phyloP scores from a whole-genome alignment of 805 yeast species.

The Hanseniaspora osmophila region DNA sequence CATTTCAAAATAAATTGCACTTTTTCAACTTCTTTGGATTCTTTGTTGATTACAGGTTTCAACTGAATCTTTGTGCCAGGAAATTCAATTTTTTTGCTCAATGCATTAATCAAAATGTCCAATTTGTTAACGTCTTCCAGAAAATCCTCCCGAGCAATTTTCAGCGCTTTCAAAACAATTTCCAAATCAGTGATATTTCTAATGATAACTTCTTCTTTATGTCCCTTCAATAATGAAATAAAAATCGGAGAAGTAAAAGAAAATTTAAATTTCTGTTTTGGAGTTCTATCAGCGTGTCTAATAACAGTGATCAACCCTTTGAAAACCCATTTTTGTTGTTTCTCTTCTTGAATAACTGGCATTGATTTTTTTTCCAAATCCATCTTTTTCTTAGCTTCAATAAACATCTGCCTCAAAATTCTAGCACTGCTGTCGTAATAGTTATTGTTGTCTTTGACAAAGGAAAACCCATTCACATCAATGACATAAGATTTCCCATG shows the following conservation, averaged over 20 bases:
- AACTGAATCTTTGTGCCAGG: slow-evolving; percentile 96
- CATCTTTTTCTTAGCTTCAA: slow-evolving; percentile 41
- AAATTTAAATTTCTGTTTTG: slow-evolving; percentile 93
- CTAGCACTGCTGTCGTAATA: slow-evolving; percentile 77
- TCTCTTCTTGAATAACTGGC: slow-evolving; percentile 21
- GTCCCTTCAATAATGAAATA: slow-evolving; percentile 78
- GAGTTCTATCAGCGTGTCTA: slow-evolving; percentile 97
- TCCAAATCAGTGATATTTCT: slow-evolving; percentile 76
- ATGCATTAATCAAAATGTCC: slow-evolving; percentile 61
- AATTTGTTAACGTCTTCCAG: slow-evolving; percentile 74
- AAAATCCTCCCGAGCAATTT: slow-evolving; percentile 61
- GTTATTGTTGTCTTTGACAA: slow-evolving; percentile 79
- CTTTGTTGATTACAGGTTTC: slow-evolving; percentile 66
- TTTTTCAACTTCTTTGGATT: slow-evolving; percentile 63
- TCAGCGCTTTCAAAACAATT: slow-evolving; percentile 74
- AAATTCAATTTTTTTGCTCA: slow-evolving; percentile 74
- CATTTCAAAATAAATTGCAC: slow-evolving; percentile 92
- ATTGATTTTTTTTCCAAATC: slow-evolving; percentile 22
- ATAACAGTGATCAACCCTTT: slow-evolving; percentile 85
- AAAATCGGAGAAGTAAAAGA: slow-evolving; percentile 82
- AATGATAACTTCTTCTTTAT: slow-evolving; percentile 89
- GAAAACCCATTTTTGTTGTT: slow-evolving; percentile 82
- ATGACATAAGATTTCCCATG: slow-evolving; percentile 81
- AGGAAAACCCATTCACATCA: slow-evolving; percentile 95
- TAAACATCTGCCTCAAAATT: slow-evolving; percentile 62